Percentiles rank a stretch among this genome's conserved stretches.
Conservation (phyloP, 2,329 filamentous ascomycete genomes). For the Colletotrichum shisoi region DNA sequence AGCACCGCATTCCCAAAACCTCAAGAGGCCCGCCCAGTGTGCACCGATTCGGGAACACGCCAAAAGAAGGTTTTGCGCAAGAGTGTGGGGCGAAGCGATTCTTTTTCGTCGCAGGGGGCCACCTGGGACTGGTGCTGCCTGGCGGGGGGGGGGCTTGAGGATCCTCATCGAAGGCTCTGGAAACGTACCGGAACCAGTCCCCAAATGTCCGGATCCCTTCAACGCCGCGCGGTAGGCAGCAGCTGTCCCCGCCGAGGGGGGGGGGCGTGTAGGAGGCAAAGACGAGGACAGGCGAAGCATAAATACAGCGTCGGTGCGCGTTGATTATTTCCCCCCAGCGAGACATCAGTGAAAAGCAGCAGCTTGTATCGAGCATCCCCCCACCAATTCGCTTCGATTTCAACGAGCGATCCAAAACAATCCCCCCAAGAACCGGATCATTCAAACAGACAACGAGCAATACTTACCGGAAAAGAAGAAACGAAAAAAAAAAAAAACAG, state of each 20-base stretch:
- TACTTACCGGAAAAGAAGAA: too few species aligned
- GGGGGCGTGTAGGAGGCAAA: not conserved
- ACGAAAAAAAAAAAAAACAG: not conserved
- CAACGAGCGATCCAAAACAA: not conserved
- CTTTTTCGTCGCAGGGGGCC: not conserved
- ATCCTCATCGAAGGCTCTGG: conserved; percentile 29
- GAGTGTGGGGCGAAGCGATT: not conserved
- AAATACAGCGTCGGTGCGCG: not conserved
- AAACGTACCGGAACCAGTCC: conserved; percentile 19
- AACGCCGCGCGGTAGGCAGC: conserved; percentile 1
- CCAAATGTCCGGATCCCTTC: conserved; percentile 10
- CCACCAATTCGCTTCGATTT: not conserved
- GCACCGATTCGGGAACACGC: not conserved
- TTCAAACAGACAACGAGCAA: too few species aligned
- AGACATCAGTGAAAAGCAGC: too few species aligned
- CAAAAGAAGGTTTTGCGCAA: not conserved
- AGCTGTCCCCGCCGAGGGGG: not conserved
- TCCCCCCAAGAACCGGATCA: not conserved
- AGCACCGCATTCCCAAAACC: not conserved
- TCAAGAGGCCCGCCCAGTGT: not conserved
- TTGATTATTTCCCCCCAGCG: not conserved
- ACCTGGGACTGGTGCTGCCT: conserved; percentile 8
- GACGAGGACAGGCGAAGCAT: not conserved
- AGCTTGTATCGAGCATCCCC: too few species aligned
- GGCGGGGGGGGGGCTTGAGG: conserved; percentile 4